Evolutionary conservation across 139 green algal genomes (phyloP).

Genomic region (Coelastrella sp.): DNA sequence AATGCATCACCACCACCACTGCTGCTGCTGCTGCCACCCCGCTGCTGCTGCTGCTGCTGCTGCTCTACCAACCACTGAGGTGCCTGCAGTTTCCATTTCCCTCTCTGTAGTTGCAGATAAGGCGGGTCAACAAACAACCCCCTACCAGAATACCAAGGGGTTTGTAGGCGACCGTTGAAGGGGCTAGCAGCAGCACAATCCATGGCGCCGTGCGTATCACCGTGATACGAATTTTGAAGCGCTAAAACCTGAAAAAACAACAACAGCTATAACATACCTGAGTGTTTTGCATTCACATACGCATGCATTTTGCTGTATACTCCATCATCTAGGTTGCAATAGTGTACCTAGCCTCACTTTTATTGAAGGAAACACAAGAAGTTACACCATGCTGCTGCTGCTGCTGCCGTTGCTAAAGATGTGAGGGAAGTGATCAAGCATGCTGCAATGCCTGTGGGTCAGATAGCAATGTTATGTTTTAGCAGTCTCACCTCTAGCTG

Average conservation of each 20-base stretch:
- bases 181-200: slow-evolving; percentile 78
- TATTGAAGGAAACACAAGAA: too few species aligned
- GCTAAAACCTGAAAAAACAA: slow-evolving; percentile 89
- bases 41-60: slow-evolving; percentile 51
- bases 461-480: not conserved
- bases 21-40: slow-evolving; percentile 20
- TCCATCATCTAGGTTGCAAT: too few species aligned
- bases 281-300: too few species aligned
- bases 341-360: too few species aligned
- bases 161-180: slow-evolving; percentile 86
- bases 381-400: too few species aligned
- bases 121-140: slow-evolving; percentile 88
- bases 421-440: too few species aligned
- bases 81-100: slow-evolving; percentile 30
- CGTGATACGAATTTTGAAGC: slow-evolving; percentile 93
- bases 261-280: too few species aligned
- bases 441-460: too few species aligned
- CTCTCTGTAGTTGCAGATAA: slow-evolving; percentile 65
- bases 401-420: too few species aligned
- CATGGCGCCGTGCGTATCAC: slow-evolving; percentile 97
- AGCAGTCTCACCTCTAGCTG: slow-evolving; percentile 5
- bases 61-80: slow-evolving; percentile 34
- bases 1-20: not conserved
- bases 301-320: too few species aligned
- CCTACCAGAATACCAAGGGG: slow-evolving; percentile 70